phyloP scores from a whole-genome alignment of 2,329 filamentous ascomycete genomes.

The Ceratocystis harringtonii region DNA sequence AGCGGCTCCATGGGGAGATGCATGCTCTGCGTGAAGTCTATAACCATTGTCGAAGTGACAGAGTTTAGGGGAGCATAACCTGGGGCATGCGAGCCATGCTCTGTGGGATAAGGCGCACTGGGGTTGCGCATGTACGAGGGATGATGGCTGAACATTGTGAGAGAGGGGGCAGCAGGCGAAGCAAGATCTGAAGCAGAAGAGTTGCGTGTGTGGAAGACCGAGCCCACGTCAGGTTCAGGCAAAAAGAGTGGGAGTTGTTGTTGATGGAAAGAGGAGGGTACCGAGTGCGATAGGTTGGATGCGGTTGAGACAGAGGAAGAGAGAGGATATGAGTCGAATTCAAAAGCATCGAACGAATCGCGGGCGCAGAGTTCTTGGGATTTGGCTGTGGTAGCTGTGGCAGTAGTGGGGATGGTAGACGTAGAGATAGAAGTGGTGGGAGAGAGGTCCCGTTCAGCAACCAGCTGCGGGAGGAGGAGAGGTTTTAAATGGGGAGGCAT shows the following conservation, averaged over 20 bases:
- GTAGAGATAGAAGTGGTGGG: background rate
- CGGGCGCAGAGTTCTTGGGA: constrained; percentile 16
- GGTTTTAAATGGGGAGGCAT: constrained; percentile 39
- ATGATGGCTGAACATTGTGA: background rate
- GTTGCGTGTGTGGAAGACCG: constrained; percentile 34
- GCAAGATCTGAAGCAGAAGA: constrained; percentile 51
- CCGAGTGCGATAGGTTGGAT: constrained; percentile 10
- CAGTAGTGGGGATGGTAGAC: background rate
- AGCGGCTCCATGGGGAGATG: constrained; percentile 1
- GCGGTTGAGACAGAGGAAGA: background rate
- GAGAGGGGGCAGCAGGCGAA: constrained; percentile 53
- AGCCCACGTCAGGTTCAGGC: constrained; percentile 25
- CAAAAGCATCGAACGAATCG: constrained; percentile 14
- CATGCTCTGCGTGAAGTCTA: constrained; percentile 21
- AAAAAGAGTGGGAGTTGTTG: constrained; percentile 12
- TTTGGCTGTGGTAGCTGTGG: background rate
- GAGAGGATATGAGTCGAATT: constrained; percentile 16
- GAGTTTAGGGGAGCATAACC: constrained; percentile 31
- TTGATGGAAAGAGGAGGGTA: constrained; percentile 10
- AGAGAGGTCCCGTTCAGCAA: constrained; percentile 31
- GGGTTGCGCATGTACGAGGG: constrained; percentile 40
- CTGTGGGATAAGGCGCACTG: constrained; percentile 67
- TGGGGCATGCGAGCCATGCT: constrained; percentile 28
- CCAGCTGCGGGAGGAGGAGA: constrained; percentile 38
- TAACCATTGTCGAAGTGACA: background rate